Evolutionary conservation across 768 basidiomycete species (phyloP).

Genomic region (Wakefieldia striispora): DNA sequence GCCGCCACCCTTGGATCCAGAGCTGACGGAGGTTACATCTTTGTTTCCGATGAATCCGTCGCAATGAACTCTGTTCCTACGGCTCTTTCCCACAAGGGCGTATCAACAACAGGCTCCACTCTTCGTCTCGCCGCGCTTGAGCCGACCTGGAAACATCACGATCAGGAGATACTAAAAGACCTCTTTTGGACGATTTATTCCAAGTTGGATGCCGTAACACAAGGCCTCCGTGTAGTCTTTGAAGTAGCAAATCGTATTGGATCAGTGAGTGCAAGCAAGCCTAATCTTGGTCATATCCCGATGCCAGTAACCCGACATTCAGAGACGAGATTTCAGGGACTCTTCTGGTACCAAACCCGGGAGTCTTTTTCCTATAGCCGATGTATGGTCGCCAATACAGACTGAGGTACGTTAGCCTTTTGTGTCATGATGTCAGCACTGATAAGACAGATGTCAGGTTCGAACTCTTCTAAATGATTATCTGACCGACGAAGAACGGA

Average conservation of each 20-base stretch:
- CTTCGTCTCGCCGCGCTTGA: slow-evolving; percentile 74
- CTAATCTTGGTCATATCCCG: neutral
- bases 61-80: slow-evolving; percentile 22
- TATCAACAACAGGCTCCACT: slow-evolving; percentile 44
- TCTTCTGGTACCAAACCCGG: slow-evolving; percentile 74
- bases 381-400: slow-evolving; percentile 88
- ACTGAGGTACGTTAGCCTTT: slow-evolving; percentile 58
- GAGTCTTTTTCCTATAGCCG: slow-evolving; percentile 75
- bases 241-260: slow-evolving; percentile 91
- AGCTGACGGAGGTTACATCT: slow-evolving; percentile 55
- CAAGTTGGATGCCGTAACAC: slow-evolving; percentile 90
- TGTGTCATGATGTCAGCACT: neutral
- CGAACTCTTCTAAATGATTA: slow-evolving; percentile 84
- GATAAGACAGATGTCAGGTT: slow-evolving; percentile 49
- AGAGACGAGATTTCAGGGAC: slow-evolving; percentile 93
- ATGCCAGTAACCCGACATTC: slow-evolving; percentile 2
- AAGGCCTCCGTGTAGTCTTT: slow-evolving; percentile 85
- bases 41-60: slow-evolving; percentile 30
- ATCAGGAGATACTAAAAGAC: slow-evolving; percentile 86
- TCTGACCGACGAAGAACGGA: slow-evolving; percentile 87
- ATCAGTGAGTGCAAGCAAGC: slow-evolving; percentile 56
- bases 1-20: slow-evolving; percentile 38
- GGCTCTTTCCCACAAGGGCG: slow-evolving; percentile 19
- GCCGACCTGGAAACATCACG: slow-evolving; percentile 63
- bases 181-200: slow-evolving; percentile 98